Percentiles rank a stretch among this genome's conserved stretches.
Conservation (phyloP, 2,329 filamentous ascomycete genomes). For the Fusarium bulbicola region DNA sequence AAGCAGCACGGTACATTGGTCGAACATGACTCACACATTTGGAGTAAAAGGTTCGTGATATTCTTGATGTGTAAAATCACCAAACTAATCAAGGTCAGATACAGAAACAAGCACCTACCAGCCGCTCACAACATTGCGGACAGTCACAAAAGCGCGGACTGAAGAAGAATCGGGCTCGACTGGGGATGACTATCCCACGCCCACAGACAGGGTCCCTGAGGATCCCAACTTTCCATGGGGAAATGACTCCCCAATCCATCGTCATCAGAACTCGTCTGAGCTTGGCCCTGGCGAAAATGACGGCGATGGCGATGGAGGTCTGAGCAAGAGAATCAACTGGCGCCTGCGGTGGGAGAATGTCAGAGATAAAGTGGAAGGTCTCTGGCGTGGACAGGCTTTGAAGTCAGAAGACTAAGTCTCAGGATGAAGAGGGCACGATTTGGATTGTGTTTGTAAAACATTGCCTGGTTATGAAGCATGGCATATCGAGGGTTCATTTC, state of each 20-base stretch:
- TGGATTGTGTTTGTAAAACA: constrained; percentile 1
- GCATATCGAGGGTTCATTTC: background rate
- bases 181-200: constrained; percentile 23
- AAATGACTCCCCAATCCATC: constrained; percentile 48
- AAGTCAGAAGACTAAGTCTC: constrained; percentile 12
- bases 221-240: constrained; percentile 51
- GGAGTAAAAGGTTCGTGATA: constrained; percentile 24
- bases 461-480: background rate
- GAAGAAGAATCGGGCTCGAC: constrained; percentile 3
- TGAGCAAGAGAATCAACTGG: constrained; percentile 10
- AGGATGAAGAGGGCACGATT: background rate
- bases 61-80: background rate
- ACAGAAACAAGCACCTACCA: constrained; percentile 6
- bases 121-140: constrained; percentile 36
- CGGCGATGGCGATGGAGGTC: constrained; percentile 8
- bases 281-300: constrained; percentile 35
- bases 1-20: constrained; percentile 28
- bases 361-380: constrained; percentile 19
- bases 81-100: constrained; percentile 11
- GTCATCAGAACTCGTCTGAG: constrained; percentile 45
- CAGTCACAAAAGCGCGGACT: constrained; percentile 21
- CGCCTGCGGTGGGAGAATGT: constrained; percentile 25
- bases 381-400: constrained; percentile 17
- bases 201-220: constrained; percentile 36
- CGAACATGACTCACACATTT: constrained; percentile 22